A percentile compares a stretch with the other conserved stretches of the same genome.
phyloP scores from a whole-genome alignment of 768 basidiomycete genomes.

The Tylopilus rubrobrunneus region DNA sequence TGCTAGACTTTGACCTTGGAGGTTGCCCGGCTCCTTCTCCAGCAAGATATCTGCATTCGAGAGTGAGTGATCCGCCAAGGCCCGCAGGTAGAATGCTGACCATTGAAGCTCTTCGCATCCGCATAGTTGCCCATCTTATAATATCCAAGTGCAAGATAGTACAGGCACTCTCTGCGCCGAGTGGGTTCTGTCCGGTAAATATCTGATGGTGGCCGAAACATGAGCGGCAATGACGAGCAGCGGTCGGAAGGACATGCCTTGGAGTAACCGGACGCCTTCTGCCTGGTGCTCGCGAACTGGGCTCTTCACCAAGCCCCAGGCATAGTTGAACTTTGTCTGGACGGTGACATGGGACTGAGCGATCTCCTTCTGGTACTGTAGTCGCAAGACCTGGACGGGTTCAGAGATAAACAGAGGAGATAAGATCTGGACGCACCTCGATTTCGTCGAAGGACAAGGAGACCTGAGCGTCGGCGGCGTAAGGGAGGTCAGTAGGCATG shows the following conservation, averaged over 20 bases:
- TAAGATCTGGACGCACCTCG: conserved; percentile 47
- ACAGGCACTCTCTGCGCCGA: conserved; percentile 89
- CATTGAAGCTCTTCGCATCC: conserved; percentile 89
- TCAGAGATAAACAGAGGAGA: not conserved
- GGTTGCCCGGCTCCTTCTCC: conserved; percentile 88
- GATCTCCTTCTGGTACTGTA: conserved; percentile 88
- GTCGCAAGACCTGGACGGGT: conserved; percentile 62
- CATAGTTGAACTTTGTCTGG: conserved; percentile 97
- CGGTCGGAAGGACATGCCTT: conserved; percentile 51
- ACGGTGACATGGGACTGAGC: conserved; percentile 80
- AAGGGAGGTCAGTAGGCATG: conserved; percentile 84
- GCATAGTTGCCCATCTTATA: conserved; percentile 96
- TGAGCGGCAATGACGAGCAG: conserved; percentile 1
- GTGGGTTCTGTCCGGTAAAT: conserved; percentile 86
- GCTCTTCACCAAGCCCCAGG: conserved; percentile 96
- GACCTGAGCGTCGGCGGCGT: conserved; percentile 91
- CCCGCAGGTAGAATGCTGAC: conserved; percentile 43
- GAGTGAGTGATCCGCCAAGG: conserved; percentile 1
- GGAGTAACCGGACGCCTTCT: conserved; percentile 86
- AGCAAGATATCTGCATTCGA: conserved; percentile 64
- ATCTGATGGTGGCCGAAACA: conserved; percentile 45
- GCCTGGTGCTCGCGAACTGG: conserved; percentile 81
- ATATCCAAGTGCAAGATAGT: conserved; percentile 93
- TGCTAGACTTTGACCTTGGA: conserved; percentile 85
- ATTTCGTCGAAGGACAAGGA: conserved; percentile 88